Conservation (phyloP, 169 alveolate genomes). For the Eimeria tenella region DNA sequence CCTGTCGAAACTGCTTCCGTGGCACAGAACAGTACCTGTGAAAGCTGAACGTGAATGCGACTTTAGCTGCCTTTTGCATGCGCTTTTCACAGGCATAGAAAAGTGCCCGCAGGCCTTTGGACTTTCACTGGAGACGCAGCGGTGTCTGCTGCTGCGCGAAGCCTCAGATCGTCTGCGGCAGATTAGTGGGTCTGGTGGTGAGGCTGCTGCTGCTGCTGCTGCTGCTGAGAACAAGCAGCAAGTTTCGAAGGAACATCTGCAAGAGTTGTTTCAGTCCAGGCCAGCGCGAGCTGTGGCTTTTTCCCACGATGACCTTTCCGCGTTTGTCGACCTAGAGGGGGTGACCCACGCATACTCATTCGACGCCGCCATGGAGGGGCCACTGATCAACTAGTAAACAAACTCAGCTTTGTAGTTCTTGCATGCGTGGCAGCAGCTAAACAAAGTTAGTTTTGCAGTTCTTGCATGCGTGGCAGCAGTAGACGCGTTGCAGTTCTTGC, state of each 20-base stretch:
- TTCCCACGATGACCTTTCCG: constrained; percentile 88
- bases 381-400: constrained; percentile 87
- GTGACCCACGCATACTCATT: constrained; percentile 92
- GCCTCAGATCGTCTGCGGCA: constrained; percentile 67
- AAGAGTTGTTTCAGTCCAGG: constrained; percentile 31
- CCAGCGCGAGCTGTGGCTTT: constrained; percentile 83
- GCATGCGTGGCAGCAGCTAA: too few species aligned
- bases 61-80: background rate
- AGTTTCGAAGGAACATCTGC: constrained; percentile 19
- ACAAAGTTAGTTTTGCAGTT: too few species aligned
- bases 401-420: background rate
- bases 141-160: constrained; percentile 65
- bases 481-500: too few species aligned
- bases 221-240: background rate
- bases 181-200: background rate
- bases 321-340: constrained; percentile 87
- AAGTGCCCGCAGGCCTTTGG: constrained; percentile 78
- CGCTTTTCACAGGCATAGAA: constrained; percentile 66
- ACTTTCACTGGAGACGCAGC: constrained; percentile 76
- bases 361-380: constrained; percentile 92
- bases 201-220: constrained; percentile 7
- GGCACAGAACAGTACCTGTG: too few species aligned
- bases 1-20: too few species aligned
- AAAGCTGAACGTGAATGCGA: too few species aligned
- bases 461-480: too few species aligned